Evolutionary conservation across 208 protist genomes (phyloP), one percentile per base, ranked within the genome.

Genomic region (Leishmania aethiopica): DNA sequence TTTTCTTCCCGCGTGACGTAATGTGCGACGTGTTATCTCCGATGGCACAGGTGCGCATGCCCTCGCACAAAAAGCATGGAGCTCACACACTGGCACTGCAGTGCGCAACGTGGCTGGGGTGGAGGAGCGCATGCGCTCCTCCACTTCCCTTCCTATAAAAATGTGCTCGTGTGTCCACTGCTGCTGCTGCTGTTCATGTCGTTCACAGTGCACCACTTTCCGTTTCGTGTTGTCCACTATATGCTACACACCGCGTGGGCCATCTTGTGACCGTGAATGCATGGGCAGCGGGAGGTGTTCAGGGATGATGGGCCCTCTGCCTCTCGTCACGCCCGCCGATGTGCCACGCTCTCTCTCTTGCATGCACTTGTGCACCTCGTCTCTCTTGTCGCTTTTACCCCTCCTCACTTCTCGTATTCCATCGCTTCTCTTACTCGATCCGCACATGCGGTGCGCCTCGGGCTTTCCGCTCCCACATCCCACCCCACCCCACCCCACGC

Each of bases 361-460:
- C 59, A 37, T 70, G 22, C 55, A 3, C 32, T 40, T 57, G 32
- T 49, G 22, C 13, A 10, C 42, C 22, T 55, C 64, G 77, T 78
- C 42, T 80, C 77, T 62, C 45, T 69, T 73, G 70, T 78, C 1
- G 73, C 49, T 62, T 60, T 22, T 47, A 11, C 72, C 32, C 35
- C 57, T 66, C 35, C 10, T 78, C 11, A 32, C 60, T 62, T 77
- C 37, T 72, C 57, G 17, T 70, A 1, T 11, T 66, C 25, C 17
- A 70, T n/a, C 6, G 51, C 22, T 28, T 10, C 25, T 17, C 42
- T 49, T 32, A 53, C 40, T 37, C 42, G 45, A 55, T 74, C 28
- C 11, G 69, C 8, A 74, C 13, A 28, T 35, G 15, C 25, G 6
- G 8, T 53, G 32, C 17, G 15, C 62, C 11, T 69, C 5, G 32